Evolutionary conservation across 441 rosid genomes (phyloP), one percentile per base, ranked within the genome.

Genomic region (Croton setiger): DNA sequence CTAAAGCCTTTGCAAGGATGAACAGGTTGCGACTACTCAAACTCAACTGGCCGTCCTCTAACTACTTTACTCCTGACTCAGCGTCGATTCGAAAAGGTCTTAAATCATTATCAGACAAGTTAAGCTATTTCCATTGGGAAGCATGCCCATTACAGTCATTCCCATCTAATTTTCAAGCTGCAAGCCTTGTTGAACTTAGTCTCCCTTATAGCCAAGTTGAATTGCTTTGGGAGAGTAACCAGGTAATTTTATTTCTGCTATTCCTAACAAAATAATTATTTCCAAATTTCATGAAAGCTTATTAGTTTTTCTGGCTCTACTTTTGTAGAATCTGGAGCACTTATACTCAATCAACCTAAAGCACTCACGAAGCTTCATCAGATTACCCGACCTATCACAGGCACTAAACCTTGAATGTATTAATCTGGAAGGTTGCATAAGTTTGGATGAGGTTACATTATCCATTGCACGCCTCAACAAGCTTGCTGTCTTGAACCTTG

Each of bases 381-480:
- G 60, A 18, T 65, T 78, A 0, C 85, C 83, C 5, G 55, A 80
- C 58, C 71, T 63, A 56, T 49, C 58, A 5, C 2, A 12, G 4
- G 69, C 78, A 48, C 36, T 58, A 1, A 74, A 64, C 6, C 78
- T 84, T 11, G 80, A 80, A 65, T 71, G 56, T 44, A 15, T 80
- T 21, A 72, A 58, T 5, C 74, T 84, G 17, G n/a, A 33, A 9
- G 67, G 70, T 33, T 82, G 84, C 44, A 8, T 5, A 18, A 80
- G 70, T 45, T 72, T 82, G 66, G 41, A 63, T 64, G 59, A 62
- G 15, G 62, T 78, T 41, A 65, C 78, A 5, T 73, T 70, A 52
- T 70, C 86, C 63, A 77, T 83, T 58, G 39, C 65, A 14, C 35
- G 62, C 55, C 79, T 84, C 31, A 37, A 51, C 33, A 73, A 67